Evolutionary conservation across 2,329 filamentous ascomycete species (phyloP).

Genomic region (Didymella pomorum): DNA sequence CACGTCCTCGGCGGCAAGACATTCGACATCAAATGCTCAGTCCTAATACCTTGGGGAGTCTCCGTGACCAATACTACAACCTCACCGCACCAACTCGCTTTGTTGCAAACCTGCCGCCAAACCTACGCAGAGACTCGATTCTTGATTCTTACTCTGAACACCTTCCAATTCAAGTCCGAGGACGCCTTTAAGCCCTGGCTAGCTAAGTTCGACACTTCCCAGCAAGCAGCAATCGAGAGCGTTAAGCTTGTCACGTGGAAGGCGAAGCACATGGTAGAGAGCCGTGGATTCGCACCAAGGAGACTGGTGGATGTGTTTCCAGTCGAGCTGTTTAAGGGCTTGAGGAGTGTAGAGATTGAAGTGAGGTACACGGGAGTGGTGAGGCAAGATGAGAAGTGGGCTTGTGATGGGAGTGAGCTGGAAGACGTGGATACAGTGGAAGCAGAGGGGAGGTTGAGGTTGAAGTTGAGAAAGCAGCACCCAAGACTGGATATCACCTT

Average conservation of each 20-base stretch:
- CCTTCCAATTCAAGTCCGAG: neutral
- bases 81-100: slow-evolving; percentile 3
- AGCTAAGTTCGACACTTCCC: neutral
- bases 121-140: slow-evolving; percentile 21
- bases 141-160: neutral
- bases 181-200: slow-evolving; percentile 12
- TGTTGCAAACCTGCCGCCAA: slow-evolving; percentile 19
- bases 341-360: slow-evolving; percentile 6
- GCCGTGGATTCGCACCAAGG: slow-evolving; percentile 9
- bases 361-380: slow-evolving; percentile 3
- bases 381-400: slow-evolving; percentile 12
- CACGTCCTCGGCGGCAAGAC: neutral
- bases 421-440: slow-evolving; percentile 12
- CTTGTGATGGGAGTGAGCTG: slow-evolving; percentile 5
- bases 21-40: slow-evolving; percentile 1
- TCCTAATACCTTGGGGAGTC: slow-evolving; percentile 7
- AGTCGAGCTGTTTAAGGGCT: slow-evolving; percentile 4
- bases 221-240: slow-evolving; percentile 3
- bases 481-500: slow-evolving; percentile 3
- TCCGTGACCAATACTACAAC: neutral
- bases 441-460: slow-evolving; percentile 11
- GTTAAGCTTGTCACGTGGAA: slow-evolving; percentile 12
- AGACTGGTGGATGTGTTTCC: slow-evolving; percentile 15
- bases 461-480: slow-evolving; percentile 4
- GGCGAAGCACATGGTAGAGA: slow-evolving; percentile 17